Conservation (phyloP, 192 early-diverging fungal genomes). For the Neocallimastix lanati region DNA sequence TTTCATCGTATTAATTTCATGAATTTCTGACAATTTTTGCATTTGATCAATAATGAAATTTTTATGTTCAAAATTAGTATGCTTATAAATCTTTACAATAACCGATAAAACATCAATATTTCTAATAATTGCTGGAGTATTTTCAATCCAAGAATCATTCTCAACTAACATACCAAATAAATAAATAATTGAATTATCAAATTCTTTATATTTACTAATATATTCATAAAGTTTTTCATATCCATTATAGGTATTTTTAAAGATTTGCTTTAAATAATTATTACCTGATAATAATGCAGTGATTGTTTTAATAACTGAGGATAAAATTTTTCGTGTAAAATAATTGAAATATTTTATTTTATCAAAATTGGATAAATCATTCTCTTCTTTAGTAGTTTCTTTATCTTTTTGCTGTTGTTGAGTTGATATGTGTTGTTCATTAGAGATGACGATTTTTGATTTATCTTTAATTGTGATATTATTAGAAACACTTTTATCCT, state of each 20-base stretch:
- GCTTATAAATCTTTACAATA: not conserved
- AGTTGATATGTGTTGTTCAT: no score
- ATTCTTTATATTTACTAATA: not conserved
- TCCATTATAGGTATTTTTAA: not conserved
- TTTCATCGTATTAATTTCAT: not conserved
- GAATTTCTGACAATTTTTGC: not conserved
- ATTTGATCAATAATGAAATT: not conserved
- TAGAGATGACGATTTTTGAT: no score
- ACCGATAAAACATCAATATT: not conserved
- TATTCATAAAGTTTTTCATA: not conserved
- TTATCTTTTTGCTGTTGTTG: no score
- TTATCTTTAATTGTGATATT: no score
- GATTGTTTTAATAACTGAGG: not conserved
- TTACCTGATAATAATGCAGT: not conserved
- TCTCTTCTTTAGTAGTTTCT: not conserved
- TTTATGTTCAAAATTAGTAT: not conserved
- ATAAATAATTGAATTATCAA: not conserved
- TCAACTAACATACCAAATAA: not conserved
- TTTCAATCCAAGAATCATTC: not conserved
- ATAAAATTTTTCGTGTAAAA: not conserved
- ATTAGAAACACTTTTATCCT: no score
- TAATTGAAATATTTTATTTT: not conserved
- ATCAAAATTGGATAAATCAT: not conserved
- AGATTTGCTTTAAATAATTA: not conserved
- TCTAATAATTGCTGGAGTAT: not conserved